These are phyloP conservation scores for Flaveria trinervia DNA, from an alignment of 129 eudicot species.

Conservation along the genomic window DNA sequence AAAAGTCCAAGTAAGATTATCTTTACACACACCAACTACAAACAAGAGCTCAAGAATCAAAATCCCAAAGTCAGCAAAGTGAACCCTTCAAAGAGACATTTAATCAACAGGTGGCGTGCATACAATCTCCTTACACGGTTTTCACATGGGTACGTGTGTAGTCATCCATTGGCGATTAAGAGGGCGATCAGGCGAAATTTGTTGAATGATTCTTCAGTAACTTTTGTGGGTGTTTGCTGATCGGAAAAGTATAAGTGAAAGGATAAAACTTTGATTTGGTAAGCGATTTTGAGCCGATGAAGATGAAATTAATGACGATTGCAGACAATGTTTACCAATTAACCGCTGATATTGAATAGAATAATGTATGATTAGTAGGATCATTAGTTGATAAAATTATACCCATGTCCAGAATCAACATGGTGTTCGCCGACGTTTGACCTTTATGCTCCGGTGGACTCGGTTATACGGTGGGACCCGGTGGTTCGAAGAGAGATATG, in stretches of 20 bases:
- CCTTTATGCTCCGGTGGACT: constrained; percentile 12
- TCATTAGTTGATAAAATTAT: not conserved
- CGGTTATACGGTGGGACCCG: not conserved
- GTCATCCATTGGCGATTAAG: constrained; percentile 24
- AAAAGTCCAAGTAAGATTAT: constrained; percentile 14
- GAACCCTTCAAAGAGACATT: constrained; percentile 16
- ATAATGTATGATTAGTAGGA: no score
- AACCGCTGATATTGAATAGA: not conserved
- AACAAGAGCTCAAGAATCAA: constrained; percentile 7
- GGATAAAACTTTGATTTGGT: constrained; percentile 31
- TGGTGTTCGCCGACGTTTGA: constrained; percentile 30
- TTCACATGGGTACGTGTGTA: no score
- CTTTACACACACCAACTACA: constrained; percentile 12
- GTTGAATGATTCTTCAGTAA: constrained; percentile 23
- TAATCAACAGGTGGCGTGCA: constrained; percentile 28
- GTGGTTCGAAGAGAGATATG: no score
- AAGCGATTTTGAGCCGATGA: constrained; percentile 19
- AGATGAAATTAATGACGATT: constrained; percentile 28
- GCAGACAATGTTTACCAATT: constrained; percentile 8
- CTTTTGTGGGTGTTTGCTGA: constrained; percentile 19
- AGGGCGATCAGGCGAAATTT: constrained; percentile 24
- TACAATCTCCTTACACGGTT: not conserved
- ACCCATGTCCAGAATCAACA: not conserved
- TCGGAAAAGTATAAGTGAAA: constrained; percentile 7
- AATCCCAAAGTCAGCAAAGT: constrained; percentile 15